Percentiles rank a stretch among this genome's conserved stretches.
Conservation (phyloP, 1,139 yeast genomes). For the Pichia sp. region DNA sequence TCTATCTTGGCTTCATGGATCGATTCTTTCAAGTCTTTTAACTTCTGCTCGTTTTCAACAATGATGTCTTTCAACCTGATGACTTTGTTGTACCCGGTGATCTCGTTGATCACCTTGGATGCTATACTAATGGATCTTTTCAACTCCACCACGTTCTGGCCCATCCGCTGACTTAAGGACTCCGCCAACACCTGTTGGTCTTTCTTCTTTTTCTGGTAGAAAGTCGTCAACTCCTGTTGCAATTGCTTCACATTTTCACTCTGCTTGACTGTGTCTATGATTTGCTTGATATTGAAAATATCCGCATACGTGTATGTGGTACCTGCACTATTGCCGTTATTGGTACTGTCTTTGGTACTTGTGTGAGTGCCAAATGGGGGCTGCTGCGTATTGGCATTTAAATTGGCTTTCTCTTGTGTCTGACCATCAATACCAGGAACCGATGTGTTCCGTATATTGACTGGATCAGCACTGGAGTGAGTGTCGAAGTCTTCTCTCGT, state of each 20-base stretch:
- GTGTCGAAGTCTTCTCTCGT: background rate
- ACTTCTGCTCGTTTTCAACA: conserved; percentile 39
- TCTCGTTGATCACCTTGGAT: conserved; percentile 74
- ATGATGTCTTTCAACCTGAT: conserved; percentile 62
- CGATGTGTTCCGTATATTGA: background rate
- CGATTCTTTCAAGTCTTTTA: conserved; percentile 45
- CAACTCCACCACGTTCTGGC: conserved; percentile 53
- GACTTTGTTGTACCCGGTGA: conserved; percentile 86
- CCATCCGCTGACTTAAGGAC: conserved; percentile 55
- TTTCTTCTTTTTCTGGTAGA: conserved; percentile 25
- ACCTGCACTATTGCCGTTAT: background rate
- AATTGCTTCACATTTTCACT: conserved; percentile 31
- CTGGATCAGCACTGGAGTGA: background rate
- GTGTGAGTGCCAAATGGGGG: background rate
- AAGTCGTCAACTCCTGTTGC: conserved; percentile 28
- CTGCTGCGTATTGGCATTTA: too few species aligned
- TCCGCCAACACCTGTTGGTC: conserved; percentile 48
- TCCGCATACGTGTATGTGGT: conserved; percentile 6
- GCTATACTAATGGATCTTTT: conserved; percentile 67
- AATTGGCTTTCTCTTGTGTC: background rate
- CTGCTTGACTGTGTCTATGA: conserved; percentile 26
- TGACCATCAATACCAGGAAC: background rate
- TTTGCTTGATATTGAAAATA: conserved; percentile 20
- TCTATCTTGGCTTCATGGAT: conserved; percentile 48
- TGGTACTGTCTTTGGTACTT: background rate